Conservation (phyloP, 1,139 yeast genomes). For the Taiozyma onychis region DNA sequence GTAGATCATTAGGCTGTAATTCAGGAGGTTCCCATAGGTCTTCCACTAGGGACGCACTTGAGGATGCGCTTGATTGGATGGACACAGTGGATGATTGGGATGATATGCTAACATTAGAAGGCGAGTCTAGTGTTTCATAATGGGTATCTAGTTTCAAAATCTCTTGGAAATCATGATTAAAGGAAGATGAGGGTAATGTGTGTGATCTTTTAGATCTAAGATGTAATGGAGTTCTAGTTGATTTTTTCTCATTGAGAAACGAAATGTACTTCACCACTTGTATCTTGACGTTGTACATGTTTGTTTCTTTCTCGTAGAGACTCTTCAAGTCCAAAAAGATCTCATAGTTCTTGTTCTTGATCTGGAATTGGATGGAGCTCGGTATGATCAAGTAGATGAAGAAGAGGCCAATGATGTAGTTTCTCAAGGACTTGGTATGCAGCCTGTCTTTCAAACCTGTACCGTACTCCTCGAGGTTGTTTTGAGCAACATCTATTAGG, state of each 20-base stretch:
- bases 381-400: constrained; percentile 32
- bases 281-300: constrained; percentile 31
- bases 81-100: constrained; percentile 7
- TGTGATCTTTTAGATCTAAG: constrained; percentile 11
- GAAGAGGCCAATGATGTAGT: constrained; percentile 31
- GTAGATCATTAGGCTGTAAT: constrained; percentile 31
- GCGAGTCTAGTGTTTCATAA: constrained; percentile 2
- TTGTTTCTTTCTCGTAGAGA: constrained; percentile 29
- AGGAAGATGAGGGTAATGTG: constrained; percentile 17
- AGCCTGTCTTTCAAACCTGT: constrained; percentile 11
- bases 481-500: constrained; percentile 27
- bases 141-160: constrained; percentile 6
- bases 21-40: constrained; percentile 34
- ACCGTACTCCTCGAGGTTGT: constrained; percentile 25
- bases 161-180: constrained; percentile 10
- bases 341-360: constrained; percentile 32
- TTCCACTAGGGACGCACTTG: constrained; percentile 16
- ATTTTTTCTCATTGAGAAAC: constrained; percentile 18
- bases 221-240: not conserved
- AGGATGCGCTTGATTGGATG: constrained; percentile 8
- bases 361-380: constrained; percentile 32
- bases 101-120: not conserved
- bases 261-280: constrained; percentile 29
- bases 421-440: constrained; percentile 19
- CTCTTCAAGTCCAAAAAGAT: constrained; percentile 30